A percentile compares a stretch with the other conserved stretches of the same genome.
Evolutionary conservation across 805 yeast genomes (phyloP).

Genomic region (Candida railenensis): DNA sequence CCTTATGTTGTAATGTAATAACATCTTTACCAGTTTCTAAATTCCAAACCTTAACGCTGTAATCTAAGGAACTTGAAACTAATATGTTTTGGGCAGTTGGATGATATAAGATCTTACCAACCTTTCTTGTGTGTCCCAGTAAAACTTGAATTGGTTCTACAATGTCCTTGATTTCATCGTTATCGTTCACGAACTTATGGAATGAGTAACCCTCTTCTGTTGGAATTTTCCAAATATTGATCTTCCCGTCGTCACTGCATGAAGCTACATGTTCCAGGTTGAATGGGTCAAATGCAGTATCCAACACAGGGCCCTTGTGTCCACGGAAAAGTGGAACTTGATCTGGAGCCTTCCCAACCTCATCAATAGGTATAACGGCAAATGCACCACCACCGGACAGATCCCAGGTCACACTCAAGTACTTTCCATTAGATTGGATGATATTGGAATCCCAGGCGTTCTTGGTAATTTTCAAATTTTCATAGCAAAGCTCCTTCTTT

Average conservation of each 20-base stretch:
- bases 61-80: constrained; percentile 89
- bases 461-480: constrained; percentile 74
- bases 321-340: constrained; percentile 92
- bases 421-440: constrained; percentile 83
- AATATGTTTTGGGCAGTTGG: constrained; percentile 85
- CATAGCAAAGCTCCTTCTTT: constrained; percentile 69
- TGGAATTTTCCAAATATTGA: constrained; percentile 88
- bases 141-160: constrained; percentile 63
- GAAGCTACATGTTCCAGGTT: constrained; percentile 72
- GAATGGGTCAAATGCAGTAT: constrained; percentile 94
- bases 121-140: constrained; percentile 88
- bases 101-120: constrained; percentile 87
- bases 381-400: constrained; percentile 98
- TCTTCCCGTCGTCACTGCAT: constrained; percentile 75
- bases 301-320: constrained; percentile 91
- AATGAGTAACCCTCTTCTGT: constrained; percentile 60
- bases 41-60: constrained; percentile 90
- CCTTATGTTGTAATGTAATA: constrained; percentile 79
- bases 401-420: constrained; percentile 85
- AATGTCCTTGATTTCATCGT: constrained; percentile 65
- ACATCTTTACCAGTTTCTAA: constrained; percentile 69
- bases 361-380: constrained; percentile 84
- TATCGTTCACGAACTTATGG: constrained; percentile 50
- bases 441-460: constrained; percentile 97
- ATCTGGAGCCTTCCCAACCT: constrained; percentile 92